Percentiles rank a stretch among this genome's conserved stretches.
Conservation (phyloP, 805 yeast species). For the Teunomyces funiuensis region DNA sequence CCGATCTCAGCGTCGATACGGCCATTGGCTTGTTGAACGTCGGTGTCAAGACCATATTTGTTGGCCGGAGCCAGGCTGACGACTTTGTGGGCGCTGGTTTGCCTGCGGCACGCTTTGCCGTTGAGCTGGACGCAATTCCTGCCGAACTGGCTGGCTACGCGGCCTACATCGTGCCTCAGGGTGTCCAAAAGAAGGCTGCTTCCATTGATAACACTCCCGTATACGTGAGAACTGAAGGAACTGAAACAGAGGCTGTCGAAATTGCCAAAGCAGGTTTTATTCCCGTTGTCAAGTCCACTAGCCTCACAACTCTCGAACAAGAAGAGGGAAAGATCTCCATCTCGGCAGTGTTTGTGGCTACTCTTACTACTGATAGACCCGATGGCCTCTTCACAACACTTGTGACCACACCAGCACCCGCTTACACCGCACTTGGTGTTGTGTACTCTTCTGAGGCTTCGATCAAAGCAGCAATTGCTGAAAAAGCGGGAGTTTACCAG, state of each 20-base stretch:
- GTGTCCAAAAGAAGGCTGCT: constrained; percentile 17
- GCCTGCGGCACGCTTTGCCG: constrained; percentile 48
- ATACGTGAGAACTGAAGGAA: constrained; percentile 18
- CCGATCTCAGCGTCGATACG: constrained; percentile 38
- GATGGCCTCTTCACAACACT: constrained; percentile 87
- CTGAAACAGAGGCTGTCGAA: constrained; percentile 25
- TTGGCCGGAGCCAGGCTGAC: constrained; percentile 26
- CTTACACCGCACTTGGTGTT: constrained; percentile 64
- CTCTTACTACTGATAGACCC: constrained; percentile 73
- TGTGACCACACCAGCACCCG: constrained; percentile 66
- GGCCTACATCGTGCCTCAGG: constrained; percentile 7
- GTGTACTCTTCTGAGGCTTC: constrained; percentile 89
- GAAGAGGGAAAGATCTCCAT: constrained; percentile 31
- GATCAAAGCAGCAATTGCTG: constrained; percentile 75
- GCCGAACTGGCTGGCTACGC: background rate
- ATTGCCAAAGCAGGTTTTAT: constrained; percentile 33
- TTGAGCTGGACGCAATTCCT: constrained; percentile 14
- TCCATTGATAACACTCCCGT: constrained; percentile 31
- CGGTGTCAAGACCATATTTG: constrained; percentile 55
- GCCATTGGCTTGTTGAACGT: constrained; percentile 51
- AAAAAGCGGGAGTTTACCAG: constrained; percentile 87
- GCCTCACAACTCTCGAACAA: constrained; percentile 31
- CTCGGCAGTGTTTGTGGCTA: constrained; percentile 46
- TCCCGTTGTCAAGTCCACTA: constrained; percentile 28
- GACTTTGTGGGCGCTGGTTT: constrained; percentile 47